phyloP scores from a whole-genome alignment of 2,329 filamentous ascomycete genomes.

The Fusarium palustre region DNA sequence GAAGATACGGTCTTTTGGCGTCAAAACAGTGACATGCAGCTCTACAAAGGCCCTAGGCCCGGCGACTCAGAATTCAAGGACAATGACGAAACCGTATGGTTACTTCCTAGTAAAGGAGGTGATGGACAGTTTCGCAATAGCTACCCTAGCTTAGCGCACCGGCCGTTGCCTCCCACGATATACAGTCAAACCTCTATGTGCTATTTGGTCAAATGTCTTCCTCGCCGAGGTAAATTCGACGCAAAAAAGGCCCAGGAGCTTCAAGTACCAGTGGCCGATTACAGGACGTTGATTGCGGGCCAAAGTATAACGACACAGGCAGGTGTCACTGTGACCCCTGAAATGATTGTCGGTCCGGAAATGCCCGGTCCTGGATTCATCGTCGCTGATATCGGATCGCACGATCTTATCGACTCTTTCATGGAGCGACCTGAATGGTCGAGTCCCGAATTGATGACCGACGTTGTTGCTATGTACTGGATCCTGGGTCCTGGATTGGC shows the following conservation, averaged over 20 bases:
- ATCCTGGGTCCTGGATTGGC: conserved; percentile 77
- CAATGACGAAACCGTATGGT: conserved; percentile 46
- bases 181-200: conserved; percentile 78
- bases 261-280: conserved; percentile 71
- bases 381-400: conserved; percentile 81
- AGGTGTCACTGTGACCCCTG: conserved; percentile 79
- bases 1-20: conserved; percentile 64
- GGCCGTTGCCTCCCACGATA: conserved; percentile 72
- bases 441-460: conserved; percentile 71
- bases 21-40: conserved; percentile 71
- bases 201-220: conserved; percentile 84
- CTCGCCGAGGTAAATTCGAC: conserved; percentile 84
- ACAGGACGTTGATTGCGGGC: conserved; percentile 70
- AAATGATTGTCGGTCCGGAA: conserved; percentile 82
- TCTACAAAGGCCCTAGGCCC: conserved; percentile 72
- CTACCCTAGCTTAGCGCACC: conserved; percentile 37
- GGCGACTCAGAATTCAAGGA: conserved; percentile 34
- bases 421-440: conserved; percentile 79
- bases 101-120: no score
- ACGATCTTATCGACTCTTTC: conserved; percentile 76
- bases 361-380: conserved; percentile 79
- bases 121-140: no score
- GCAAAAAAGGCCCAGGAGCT: conserved; percentile 71
- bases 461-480: conserved; percentile 81
- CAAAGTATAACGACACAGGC: conserved; percentile 71